phyloP scores from a whole-genome alignment of 1,139 yeast genomes.

The Zygosaccharomyces sapae region DNA sequence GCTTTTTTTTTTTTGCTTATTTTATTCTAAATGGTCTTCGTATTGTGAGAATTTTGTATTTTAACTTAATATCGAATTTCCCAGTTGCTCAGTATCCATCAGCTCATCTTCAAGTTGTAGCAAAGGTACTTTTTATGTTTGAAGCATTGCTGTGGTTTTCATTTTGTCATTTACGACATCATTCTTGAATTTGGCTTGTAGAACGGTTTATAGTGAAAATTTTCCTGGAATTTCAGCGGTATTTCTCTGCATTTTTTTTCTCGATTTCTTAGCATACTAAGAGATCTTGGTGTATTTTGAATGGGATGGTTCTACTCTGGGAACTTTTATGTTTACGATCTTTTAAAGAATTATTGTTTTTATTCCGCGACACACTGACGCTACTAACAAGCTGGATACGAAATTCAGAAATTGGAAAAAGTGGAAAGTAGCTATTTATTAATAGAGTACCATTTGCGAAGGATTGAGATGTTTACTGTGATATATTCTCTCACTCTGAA shows the following conservation, averaged over 20 bases:
- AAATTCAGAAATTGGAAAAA: background rate
- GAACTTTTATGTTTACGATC: background rate
- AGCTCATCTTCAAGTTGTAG: background rate
- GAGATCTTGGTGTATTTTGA: background rate
- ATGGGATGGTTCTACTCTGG: background rate
- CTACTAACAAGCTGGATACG: background rate
- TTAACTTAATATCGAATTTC: background rate
- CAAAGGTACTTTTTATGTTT: background rate
- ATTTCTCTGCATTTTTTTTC: no score
- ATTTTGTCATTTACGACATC: background rate
- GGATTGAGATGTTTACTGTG: no score
- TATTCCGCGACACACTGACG: background rate
- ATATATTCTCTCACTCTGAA: no score
- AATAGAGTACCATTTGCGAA: no score
- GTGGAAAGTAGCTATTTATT: no score
- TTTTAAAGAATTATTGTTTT: background rate
- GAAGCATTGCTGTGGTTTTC: background rate
- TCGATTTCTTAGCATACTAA: background rate
- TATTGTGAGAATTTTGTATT: background rate
- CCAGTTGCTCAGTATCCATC: background rate
- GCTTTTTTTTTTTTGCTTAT: no score
- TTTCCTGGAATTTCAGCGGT: background rate
- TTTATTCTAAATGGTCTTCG: no score
- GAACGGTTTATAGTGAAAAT: background rate
- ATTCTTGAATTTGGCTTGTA: background rate